Evolutionary conservation across 139 green algal species (phyloP).

Genomic region (Chlamydomonas sphaeroides): DNA sequence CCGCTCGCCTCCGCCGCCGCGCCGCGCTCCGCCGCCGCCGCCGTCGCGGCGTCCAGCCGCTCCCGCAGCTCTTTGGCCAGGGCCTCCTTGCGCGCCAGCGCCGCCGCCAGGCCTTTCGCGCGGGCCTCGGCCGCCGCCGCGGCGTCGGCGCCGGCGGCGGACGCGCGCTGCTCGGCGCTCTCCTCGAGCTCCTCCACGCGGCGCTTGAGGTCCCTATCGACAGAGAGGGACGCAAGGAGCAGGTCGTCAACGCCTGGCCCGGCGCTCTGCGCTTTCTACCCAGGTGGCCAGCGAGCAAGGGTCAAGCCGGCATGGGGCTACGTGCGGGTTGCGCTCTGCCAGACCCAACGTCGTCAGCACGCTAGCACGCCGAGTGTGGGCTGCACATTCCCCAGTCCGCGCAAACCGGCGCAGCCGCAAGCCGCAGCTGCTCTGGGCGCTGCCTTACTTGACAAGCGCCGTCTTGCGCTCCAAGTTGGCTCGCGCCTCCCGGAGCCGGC

Average conservation of each 20-base stretch:
- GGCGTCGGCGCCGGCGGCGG: neutral
- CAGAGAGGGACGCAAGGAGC: too few species aligned
- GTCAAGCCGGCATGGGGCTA: too few species aligned
- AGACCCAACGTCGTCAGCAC: too few species aligned
- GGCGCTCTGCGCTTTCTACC: too few species aligned
- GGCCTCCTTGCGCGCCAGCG: conserved; percentile 58
- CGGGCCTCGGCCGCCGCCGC: too few species aligned
- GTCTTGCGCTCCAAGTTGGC: conserved; percentile 52
- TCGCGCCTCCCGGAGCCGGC: conserved; percentile 51
- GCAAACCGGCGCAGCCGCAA: too few species aligned
- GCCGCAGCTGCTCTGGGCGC: too few species aligned
- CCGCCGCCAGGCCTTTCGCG: conserved; percentile 31
- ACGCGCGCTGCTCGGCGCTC: conserved; percentile 5
- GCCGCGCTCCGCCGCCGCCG: neutral
- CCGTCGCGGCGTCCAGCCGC: conserved; percentile 39
- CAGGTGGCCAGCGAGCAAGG: too few species aligned
- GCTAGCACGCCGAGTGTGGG: too few species aligned
- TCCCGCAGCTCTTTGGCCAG: conserved; percentile 53
- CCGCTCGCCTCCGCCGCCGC: neutral
- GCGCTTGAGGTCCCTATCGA: conserved; percentile 48
- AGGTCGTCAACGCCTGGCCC: too few species aligned
- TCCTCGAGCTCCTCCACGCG: conserved; percentile 47
- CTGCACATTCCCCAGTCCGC: too few species aligned
- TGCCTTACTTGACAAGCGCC: conserved; percentile 43
- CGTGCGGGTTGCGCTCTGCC: too few species aligned